Evolutionary conservation across 2,329 filamentous ascomycete species (phyloP).

Genomic region (Volutella citrinella): DNA sequence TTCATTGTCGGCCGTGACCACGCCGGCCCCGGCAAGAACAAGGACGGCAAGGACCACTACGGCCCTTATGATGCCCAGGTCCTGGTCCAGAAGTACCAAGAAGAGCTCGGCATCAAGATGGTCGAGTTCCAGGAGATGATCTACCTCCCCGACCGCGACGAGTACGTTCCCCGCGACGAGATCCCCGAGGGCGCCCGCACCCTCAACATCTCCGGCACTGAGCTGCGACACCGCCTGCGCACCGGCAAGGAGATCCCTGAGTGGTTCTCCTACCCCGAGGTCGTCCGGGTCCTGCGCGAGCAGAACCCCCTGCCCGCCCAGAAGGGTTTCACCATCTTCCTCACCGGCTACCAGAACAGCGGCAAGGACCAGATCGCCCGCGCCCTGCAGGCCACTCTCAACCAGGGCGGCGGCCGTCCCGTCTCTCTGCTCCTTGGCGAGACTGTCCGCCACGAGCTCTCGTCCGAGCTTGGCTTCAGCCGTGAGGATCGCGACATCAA

Average conservation of each 20-base stretch:
- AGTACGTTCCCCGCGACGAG: conserved; percentile 92
- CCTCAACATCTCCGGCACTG: conserved; percentile 81
- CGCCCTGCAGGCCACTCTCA: conserved; percentile 92
- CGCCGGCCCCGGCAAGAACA: conserved; percentile 97
- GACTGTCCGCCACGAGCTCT: conserved; percentile 90
- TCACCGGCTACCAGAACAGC: conserved; percentile 94
- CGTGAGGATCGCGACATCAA: conserved; percentile 90
- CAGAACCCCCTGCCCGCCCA: conserved; percentile 87
- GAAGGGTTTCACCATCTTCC: conserved; percentile 98
- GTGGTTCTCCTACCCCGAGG: conserved; percentile 99
- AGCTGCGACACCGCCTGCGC: conserved; percentile 87
- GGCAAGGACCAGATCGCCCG: conserved; percentile 97
- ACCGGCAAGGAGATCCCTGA: conserved; percentile 94
- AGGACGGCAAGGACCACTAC: conserved; percentile 94
- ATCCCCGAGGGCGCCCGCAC: conserved; percentile 81
- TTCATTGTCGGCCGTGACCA: conserved; percentile 99
- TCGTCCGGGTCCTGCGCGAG: conserved; percentile 92
- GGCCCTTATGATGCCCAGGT: conserved; percentile 97
- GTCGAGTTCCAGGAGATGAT: conserved; percentile 99
- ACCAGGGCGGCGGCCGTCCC: conserved; percentile 94
- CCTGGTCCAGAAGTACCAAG: conserved; percentile 92
- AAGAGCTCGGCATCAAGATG: conserved; percentile 97
- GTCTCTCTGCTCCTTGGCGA: conserved; percentile 94
- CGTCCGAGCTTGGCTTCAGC: conserved; percentile 92
- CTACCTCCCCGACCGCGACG: conserved; percentile 94